Base-by-base conservation (phyloP, 192 early-diverging fungal species). In the Entomortierella chlamydospora region DNA sequence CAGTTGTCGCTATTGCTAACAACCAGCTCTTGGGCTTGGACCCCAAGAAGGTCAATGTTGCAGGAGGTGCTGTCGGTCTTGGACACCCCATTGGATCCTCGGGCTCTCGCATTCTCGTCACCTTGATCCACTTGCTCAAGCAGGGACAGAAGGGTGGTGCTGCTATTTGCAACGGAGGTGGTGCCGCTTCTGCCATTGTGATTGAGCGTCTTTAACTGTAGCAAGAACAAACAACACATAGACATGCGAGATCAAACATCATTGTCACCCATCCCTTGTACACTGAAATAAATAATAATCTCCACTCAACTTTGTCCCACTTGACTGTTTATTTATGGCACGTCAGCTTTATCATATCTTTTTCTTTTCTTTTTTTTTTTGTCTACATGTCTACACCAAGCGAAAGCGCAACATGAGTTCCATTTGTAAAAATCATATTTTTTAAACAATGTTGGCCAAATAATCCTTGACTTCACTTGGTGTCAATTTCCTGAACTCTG, bases 401-500 rank as follows among this genome's bases (percentile, higher is more conserved):
- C 34, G 34, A n/a, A n/a, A n/a, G n/a, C n/a, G n/a, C n/a, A n/a
- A n/a, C n/a, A n/a, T n/a, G n/a, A n/a, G n/a, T 37, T 10, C 5
- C 34, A 37, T 37, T 37, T 4, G 34, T 37, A 37, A 10, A 37
- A 10, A 7, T 10, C 34, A 37, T 50, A 34, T 55, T 62, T 31
- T 64, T 83, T 88, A 93, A 39, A 86, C 90, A 83, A 99, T 95
- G 84, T 99, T 99, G 50, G 97, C 94, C 47, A 99, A 89, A 83
- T 99, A 99, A 83, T 99, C 98, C 84, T 93, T 94, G 82, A 99
- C 93, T 83, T 99, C 97, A 42, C 82, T 81, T 39, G 91, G 85
- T 5, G 83, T 77, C 66, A 99, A 84, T 73, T 93, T 92, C 86
- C 92, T 92, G 87, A 99, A 99, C 34, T 85, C 77, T 49, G 91